These are phyloP conservation scores for Dactylellina sp. DNA, from an alignment of 2,329 filamentous ascomycete species.

Conservation along the genomic window DNA sequence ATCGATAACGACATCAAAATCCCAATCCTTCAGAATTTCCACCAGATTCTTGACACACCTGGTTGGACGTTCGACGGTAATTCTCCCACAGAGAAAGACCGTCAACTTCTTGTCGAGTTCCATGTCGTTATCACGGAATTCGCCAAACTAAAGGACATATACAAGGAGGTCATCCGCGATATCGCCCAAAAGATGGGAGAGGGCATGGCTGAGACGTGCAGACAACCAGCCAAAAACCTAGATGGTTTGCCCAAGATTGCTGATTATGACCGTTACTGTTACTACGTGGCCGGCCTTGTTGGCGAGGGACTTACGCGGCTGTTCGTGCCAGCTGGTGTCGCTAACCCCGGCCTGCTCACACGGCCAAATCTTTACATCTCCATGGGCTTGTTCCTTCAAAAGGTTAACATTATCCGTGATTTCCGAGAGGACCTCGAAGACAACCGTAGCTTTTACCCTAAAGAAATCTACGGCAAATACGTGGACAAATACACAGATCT, in stretches of 20 bases:
- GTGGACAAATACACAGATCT: slow-evolving; percentile 90
- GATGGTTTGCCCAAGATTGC: slow-evolving; percentile 83
- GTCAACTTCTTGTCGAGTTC: slow-evolving; percentile 91
- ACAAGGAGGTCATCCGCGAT: slow-evolving; percentile 88
- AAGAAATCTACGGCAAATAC: slow-evolving; percentile 96
- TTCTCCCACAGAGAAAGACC: slow-evolving; percentile 91
- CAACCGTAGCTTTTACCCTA: slow-evolving; percentile 90
- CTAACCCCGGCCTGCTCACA: slow-evolving; percentile 84
- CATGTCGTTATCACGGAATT: slow-evolving; percentile 87
- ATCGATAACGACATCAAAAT: slow-evolving; percentile 84
- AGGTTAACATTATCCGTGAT: slow-evolving; percentile 98
- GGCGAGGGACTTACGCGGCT: slow-evolving; percentile 91
- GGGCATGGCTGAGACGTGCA: slow-evolving; percentile 95
- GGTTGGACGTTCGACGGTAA: slow-evolving; percentile 92
- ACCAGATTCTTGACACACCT: slow-evolving; percentile 80
- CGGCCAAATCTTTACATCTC: slow-evolving; percentile 86
- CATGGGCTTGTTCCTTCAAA: slow-evolving; percentile 97
- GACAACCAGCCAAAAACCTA: slow-evolving; percentile 82
- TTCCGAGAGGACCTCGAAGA: slow-evolving; percentile 90
- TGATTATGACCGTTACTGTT: slow-evolving; percentile 97
- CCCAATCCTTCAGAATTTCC: slow-evolving; percentile 84
- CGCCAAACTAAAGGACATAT: slow-evolving; percentile 85
- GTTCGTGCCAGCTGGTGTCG: slow-evolving; percentile 87
- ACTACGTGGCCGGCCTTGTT: slow-evolving; percentile 98
- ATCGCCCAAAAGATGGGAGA: slow-evolving; percentile 96